A percentile compares a stretch with the other conserved stretches of the same genome.
Evolutionary conservation across 495 filamentous ascomycete species (phyloP).

Genomic region (Mytilinidion resinicola): DNA sequence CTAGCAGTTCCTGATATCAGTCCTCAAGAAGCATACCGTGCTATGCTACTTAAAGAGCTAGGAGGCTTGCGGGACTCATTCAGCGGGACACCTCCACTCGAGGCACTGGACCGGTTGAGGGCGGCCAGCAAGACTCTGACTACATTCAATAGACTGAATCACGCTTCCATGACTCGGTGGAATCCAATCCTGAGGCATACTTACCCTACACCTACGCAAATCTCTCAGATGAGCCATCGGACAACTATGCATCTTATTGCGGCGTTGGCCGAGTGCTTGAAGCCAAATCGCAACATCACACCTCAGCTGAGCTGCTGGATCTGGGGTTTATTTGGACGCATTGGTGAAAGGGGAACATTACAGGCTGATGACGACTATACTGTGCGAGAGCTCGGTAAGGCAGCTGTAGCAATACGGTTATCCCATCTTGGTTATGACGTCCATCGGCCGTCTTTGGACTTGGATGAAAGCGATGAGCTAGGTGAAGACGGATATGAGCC

Average conservation of each 20-base stretch:
- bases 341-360: conserved; percentile 53
- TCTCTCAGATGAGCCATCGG: conserved; percentile 61
- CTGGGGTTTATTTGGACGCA: conserved; percentile 54
- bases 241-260: conserved; percentile 52
- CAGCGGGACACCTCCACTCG: not conserved
- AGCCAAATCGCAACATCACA: conserved; percentile 41
- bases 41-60: conserved; percentile 56
- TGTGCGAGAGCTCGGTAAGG: conserved; percentile 55
- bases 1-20: conserved; percentile 14
- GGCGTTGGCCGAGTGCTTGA: conserved; percentile 38
- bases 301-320: conserved; percentile 52
- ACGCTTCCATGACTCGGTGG: conserved; percentile 44
- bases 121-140: not conserved
- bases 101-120: not conserved
- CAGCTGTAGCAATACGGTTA: conserved; percentile 40
- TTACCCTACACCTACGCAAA: conserved; percentile 59
- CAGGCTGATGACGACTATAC: conserved; percentile 50
- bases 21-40: conserved; percentile 56
- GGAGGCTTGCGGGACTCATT: conserved; percentile 45
- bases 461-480: conserved; percentile 9
- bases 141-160: conserved; percentile 37
- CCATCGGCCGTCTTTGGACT: conserved; percentile 24
- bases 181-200: conserved; percentile 46
- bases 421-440: conserved; percentile 23
- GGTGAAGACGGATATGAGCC: not conserved